Conservation (phyloP, 371 early-diverging fungal genomes). For the Zychaea mexicana region DNA sequence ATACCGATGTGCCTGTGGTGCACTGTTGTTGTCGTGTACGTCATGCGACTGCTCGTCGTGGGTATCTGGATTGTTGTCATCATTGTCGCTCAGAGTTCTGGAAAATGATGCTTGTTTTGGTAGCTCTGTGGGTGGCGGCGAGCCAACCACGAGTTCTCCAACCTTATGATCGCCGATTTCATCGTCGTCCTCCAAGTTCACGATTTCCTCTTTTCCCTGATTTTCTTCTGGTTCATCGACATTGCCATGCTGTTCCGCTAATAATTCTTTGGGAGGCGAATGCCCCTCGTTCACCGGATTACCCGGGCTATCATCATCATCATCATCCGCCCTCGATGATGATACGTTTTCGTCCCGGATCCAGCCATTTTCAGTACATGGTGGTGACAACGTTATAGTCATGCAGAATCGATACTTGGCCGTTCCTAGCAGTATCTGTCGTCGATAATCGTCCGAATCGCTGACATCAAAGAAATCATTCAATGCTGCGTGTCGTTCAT, state of each 20-base stretch:
- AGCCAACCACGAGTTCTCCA: neutral
- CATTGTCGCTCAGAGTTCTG: too few relatives aligned
- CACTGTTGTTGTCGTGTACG: neutral
- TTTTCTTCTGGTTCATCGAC: neutral
- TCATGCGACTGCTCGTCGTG: too few relatives aligned
- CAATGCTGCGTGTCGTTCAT: slow-evolving; percentile 33
- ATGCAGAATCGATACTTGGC: slow-evolving; percentile 40
- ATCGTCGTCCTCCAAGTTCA: too few relatives aligned
- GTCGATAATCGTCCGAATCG: slow-evolving; percentile 34
- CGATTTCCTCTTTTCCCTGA: too few relatives aligned
- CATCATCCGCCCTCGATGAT: neutral
- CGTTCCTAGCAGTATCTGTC: slow-evolving; percentile 33
- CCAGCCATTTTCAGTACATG: slow-evolving; percentile 24
- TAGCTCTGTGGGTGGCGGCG: neutral
- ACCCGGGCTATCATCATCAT: neutral
- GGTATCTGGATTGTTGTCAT: too few relatives aligned
- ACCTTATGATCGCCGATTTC: neutral
- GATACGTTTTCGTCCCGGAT: neutral
- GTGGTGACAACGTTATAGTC: slow-evolving; percentile 24
- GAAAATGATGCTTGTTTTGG: too few relatives aligned
- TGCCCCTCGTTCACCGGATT: too few relatives aligned
- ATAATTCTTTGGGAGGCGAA: too few relatives aligned
- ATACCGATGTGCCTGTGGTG: too few relatives aligned
- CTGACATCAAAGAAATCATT: slow-evolving; percentile 55
- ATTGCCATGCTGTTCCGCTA: too few relatives aligned